phyloP scores from a whole-genome alignment of 495 filamentous ascomycete species.

The Aspergillus egyptiacus region DNA sequence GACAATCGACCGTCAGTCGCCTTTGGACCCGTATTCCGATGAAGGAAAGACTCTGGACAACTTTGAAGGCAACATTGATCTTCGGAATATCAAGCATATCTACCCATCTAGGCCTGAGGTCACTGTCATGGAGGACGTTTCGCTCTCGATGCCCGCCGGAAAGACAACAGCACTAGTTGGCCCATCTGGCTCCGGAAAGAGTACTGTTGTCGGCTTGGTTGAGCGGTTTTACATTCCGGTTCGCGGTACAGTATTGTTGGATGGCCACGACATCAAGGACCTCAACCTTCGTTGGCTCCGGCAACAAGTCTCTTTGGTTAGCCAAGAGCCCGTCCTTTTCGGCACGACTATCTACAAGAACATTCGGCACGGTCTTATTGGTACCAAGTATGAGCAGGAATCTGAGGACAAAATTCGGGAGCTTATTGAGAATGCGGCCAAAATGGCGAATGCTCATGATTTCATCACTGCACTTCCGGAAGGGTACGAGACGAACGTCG shows the following conservation, averaged over 20 bases:
- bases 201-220: constrained; percentile 84
- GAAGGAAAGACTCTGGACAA: constrained; percentile 63
- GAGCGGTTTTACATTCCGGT: constrained; percentile 92
- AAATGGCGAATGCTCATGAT: constrained; percentile 89
- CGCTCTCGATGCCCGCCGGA: constrained; percentile 70
- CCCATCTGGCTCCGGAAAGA: constrained; percentile 84
- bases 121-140: constrained; percentile 76
- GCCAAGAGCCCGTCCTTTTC: constrained; percentile 68
- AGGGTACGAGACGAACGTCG: constrained; percentile 89
- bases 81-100: constrained; percentile 82
- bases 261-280: constrained; percentile 73
- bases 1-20: constrained; percentile 87
- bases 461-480: constrained; percentile 82
- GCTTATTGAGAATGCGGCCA: constrained; percentile 72
- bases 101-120: constrained; percentile 92
- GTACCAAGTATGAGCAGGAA: constrained; percentile 66
- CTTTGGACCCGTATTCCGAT: constrained; percentile 70
- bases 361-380: constrained; percentile 81
- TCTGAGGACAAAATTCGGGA: constrained; percentile 58
- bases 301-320: constrained; percentile 84
- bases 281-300: constrained; percentile 89
- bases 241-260: constrained; percentile 69
- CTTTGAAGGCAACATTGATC: constrained; percentile 71
- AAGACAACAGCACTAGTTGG: constrained; percentile 85
- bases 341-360: constrained; percentile 81